phyloP scores from a whole-genome alignment of 1,284 basidiomycete species.

The Cerrena zonata region DNA sequence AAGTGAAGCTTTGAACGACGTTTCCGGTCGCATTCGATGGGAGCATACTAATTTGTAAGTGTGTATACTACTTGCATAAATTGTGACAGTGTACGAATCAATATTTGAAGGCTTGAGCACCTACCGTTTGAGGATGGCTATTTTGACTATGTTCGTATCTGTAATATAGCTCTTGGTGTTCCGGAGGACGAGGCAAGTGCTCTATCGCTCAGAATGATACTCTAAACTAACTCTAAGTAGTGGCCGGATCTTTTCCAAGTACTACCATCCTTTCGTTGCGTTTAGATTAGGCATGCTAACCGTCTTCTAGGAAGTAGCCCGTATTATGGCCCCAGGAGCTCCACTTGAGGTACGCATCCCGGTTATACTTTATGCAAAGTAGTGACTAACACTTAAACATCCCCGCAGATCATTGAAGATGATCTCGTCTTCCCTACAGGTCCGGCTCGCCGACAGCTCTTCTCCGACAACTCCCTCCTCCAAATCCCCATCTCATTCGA shows the following conservation, averaged over 20 bases:
- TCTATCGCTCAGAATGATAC: neutral
- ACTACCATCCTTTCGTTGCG: neutral
- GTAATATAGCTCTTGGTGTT: slow-evolving; percentile 56
- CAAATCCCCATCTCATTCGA: neutral
- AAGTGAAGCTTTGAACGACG: slow-evolving; percentile 23
- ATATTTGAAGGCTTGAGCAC: slow-evolving; percentile 45
- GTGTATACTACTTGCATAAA: slow-evolving; percentile 1
- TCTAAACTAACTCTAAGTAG: slow-evolving; percentile 14
- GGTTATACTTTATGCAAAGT: too few species aligned
- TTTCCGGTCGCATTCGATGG: slow-evolving; percentile 51
- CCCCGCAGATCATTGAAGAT: slow-evolving; percentile 58
- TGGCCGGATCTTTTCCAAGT: slow-evolving; percentile 36
- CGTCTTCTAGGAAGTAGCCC: slow-evolving; percentile 49
- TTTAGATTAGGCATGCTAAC: neutral
- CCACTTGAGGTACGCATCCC: slow-evolving; percentile 50
- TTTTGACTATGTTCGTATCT: slow-evolving; percentile 63
- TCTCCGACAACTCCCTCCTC: neutral
- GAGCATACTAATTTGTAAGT: slow-evolving; percentile 61
- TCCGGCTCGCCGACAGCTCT: neutral
- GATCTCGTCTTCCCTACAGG: slow-evolving; percentile 57
- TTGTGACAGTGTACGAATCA: neutral
- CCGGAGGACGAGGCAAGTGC: slow-evolving; percentile 61
- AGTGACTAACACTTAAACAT: too few species aligned
- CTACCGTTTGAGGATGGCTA: slow-evolving; percentile 51
- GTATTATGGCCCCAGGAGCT: slow-evolving; percentile 56